Percentiles rank a stretch among this genome's conserved stretches.
These are phyloP conservation scores for Monosporascus sp. DNA, from an alignment of 2,329 filamentous ascomycete species.

Conservation along the genomic window DNA sequence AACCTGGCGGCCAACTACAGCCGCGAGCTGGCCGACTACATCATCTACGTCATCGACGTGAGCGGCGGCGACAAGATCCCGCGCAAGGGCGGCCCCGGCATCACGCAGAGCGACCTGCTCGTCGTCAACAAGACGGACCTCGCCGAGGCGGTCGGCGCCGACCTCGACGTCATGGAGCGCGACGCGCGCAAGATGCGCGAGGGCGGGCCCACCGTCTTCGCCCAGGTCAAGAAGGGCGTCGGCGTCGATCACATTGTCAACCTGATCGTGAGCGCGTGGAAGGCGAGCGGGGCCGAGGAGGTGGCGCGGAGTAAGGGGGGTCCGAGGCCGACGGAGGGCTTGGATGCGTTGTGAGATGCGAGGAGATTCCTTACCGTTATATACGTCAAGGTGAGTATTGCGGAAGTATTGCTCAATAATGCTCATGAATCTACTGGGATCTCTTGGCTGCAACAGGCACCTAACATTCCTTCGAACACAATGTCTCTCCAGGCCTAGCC, in stretches of 20 bases:
- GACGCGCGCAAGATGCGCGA: constrained; percentile 93
- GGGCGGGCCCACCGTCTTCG: constrained; percentile 91
- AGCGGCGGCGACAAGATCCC: constrained; percentile 95
- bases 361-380: too few species aligned
- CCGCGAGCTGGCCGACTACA: constrained; percentile 91
- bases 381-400: too few species aligned
- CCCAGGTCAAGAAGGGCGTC: constrained; percentile 90
- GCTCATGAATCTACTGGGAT: too few species aligned
- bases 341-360: constrained; percentile 37
- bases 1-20: constrained; percentile 97
- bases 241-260: constrained; percentile 83
- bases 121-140: constrained; percentile 98
- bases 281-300: constrained; percentile 73
- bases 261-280: constrained; percentile 88
- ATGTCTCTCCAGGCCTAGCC: too few species aligned
- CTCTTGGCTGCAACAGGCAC: too few species aligned
- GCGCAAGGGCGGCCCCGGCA: constrained; percentile 90
- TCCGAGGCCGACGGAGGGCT: constrained; percentile 50
- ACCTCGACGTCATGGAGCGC: constrained; percentile 88
- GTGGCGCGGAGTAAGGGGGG: constrained; percentile 50
- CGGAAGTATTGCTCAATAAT: too few species aligned
- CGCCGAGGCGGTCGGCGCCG: constrained; percentile 83
- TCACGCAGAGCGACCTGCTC: constrained; percentile 90
- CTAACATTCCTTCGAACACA: too few species aligned
- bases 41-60: constrained; percentile 98